These are phyloP conservation scores for Aureobasidium zeae DNA, from an alignment of 2,329 filamentous ascomycete species.

Conservation along the genomic window DNA sequence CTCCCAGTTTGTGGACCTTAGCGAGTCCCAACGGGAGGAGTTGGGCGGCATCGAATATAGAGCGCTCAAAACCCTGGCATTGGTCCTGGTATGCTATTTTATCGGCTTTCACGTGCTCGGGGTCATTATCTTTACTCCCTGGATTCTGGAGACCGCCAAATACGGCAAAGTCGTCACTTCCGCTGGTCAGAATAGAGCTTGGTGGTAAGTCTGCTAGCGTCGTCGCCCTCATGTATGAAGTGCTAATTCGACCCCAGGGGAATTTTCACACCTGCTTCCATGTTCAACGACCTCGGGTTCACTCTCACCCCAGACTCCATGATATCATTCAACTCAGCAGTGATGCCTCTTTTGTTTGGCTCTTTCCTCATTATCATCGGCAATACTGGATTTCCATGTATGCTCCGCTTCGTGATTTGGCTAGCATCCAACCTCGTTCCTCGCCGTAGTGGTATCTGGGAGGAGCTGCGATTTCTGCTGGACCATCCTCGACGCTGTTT, in stretches of 20 bases:
- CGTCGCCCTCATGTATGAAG: no score
- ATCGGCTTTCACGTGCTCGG: slow-evolving; percentile 73
- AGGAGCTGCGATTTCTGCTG: slow-evolving; percentile 81
- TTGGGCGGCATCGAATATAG: slow-evolving; percentile 94
- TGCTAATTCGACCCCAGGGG: slow-evolving; percentile 37
- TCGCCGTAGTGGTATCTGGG: slow-evolving; percentile 62
- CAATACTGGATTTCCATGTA: slow-evolving; percentile 90
- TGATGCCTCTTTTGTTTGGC: slow-evolving; percentile 66
- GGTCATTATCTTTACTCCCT: slow-evolving; percentile 64
- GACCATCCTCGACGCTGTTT: slow-evolving; percentile 96
- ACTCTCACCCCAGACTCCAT: slow-evolving; percentile 91
- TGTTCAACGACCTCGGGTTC: slow-evolving; percentile 93
- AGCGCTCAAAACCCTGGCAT: slow-evolving; percentile 72
- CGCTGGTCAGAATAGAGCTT: slow-evolving; percentile 56
- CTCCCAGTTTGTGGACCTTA: slow-evolving; percentile 80
- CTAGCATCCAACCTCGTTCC: slow-evolving; percentile 58
- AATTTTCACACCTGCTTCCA: slow-evolving; percentile 76
- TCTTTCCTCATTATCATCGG: slow-evolving; percentile 86
- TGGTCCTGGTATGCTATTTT: slow-evolving; percentile 71
- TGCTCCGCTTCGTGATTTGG: slow-evolving; percentile 93
- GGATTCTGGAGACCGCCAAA: slow-evolving; percentile 57
- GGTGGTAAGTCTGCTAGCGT: slow-evolving; percentile 62
- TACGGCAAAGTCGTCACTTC: slow-evolving; percentile 59
- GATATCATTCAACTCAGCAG: slow-evolving; percentile 71
- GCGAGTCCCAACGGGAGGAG: slow-evolving; percentile 86